A percentile compares a stretch with the other conserved stretches of the same genome.
phyloP scores from a whole-genome alignment of 768 basidiomycete genomes.

The Dioszegia crocea region DNA sequence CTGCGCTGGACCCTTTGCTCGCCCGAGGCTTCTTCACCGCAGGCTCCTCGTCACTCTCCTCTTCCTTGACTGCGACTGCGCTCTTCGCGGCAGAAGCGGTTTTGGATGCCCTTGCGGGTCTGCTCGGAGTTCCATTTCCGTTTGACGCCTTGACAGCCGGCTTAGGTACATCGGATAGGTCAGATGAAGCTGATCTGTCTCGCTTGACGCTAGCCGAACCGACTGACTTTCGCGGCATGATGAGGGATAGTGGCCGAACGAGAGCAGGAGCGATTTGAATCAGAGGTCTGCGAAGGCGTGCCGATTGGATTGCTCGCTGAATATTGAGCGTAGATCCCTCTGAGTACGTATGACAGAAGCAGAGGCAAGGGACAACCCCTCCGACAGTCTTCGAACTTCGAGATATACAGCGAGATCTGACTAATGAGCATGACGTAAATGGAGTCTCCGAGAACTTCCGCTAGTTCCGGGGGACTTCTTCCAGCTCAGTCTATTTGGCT shows the following conservation, averaged over 20 bases:
- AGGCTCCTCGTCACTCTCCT: conserved; percentile 8
- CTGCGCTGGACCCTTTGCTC: conserved; percentile 1
- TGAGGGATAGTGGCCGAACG: background rate
- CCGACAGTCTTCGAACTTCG: too few relatives aligned
- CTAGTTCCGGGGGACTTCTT: too few relatives aligned
- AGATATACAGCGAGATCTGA: background rate
- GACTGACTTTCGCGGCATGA: conserved; percentile 5
- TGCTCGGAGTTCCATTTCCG: background rate
- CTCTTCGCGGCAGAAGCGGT: background rate
- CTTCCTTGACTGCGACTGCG: background rate
- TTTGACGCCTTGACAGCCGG: background rate
- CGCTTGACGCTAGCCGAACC: conserved; percentile 13
- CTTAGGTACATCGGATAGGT: background rate
- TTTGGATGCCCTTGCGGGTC: background rate
- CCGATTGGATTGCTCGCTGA: background rate
- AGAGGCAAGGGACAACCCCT: too few relatives aligned
- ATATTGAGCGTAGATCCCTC: background rate
- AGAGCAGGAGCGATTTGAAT: background rate
- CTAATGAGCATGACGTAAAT: background rate
- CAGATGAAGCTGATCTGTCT: conserved; percentile 7
- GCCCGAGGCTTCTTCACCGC: conserved; percentile 19
- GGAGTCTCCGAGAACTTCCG: background rate
- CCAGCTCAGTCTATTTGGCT: too few relatives aligned
- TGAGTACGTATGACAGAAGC: background rate
- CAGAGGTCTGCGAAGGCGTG: background rate